A percentile compares a stretch with the other conserved stretches of the same genome.
Evolutionary conservation across 371 early-diverging fungal species (phyloP).

Genomic region (Mortierella sp.): DNA sequence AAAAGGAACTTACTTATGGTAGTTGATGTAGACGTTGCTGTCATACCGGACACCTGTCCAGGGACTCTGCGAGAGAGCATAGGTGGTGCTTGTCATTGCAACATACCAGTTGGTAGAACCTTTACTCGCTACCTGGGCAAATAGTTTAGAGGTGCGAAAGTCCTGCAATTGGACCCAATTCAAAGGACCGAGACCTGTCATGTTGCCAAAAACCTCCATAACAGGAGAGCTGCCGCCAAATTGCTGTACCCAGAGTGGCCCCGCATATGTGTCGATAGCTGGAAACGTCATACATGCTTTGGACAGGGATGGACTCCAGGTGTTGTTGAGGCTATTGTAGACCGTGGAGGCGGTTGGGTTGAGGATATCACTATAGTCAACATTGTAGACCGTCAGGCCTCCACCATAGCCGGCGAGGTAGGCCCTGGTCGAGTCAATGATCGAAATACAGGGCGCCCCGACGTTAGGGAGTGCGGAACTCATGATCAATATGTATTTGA

Average conservation of each 20-base stretch:
- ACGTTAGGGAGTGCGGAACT: slow-evolving; percentile 16
- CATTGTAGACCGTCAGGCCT: slow-evolving; percentile 21
- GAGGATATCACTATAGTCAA: slow-evolving; percentile 25
- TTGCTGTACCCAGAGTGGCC: slow-evolving; percentile 29
- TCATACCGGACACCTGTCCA: slow-evolving; percentile 39
- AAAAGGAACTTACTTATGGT: slow-evolving; percentile 29
- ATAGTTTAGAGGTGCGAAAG: slow-evolving; percentile 26
- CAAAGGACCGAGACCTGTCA: slow-evolving; percentile 3
- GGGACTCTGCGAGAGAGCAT: slow-evolving; percentile 6
- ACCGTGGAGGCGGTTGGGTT: slow-evolving; percentile 29
- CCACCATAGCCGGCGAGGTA: slow-evolving; percentile 33
- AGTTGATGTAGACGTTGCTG: slow-evolving; percentile 1
- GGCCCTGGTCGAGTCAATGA: slow-evolving; percentile 6
- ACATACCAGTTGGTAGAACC: slow-evolving; percentile 22
- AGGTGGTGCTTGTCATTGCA: slow-evolving; percentile 20
- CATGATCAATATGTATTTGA: slow-evolving; percentile 5
- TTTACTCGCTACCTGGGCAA: slow-evolving; percentile 20
- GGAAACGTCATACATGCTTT: slow-evolving; percentile 26
- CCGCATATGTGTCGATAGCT: slow-evolving; percentile 8
- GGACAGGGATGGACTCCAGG: neutral
- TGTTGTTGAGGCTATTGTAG: slow-evolving; percentile 14
- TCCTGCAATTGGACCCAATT: no score
- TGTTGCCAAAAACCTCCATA: slow-evolving; percentile 33
- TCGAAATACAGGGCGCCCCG: slow-evolving; percentile 27
- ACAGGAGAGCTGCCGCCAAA: slow-evolving; percentile 15